Base-by-base conservation (phyloP, 495 filamentous ascomycete species). In the Penicillium daleae region DNA sequence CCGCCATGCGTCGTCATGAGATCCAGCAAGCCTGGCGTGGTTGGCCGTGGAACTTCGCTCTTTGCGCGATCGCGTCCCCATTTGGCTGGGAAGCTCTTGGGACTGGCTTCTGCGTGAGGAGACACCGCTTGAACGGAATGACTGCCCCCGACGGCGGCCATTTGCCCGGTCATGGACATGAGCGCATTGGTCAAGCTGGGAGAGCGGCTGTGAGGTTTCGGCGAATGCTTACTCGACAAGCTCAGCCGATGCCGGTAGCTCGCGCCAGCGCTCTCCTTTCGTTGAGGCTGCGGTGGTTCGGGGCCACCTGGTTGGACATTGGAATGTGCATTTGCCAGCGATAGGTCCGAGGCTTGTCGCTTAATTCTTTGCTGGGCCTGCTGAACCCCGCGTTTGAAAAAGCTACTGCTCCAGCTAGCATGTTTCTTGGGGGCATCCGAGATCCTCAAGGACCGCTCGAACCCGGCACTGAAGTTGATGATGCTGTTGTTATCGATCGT, bases 401-500 rank as follows among this genome's bases (percentile, higher is more conserved):
- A 66, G 64, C 76, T 85, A 31, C 66, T 83, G 40, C 71, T 69
- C 35, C 71, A 67, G 42, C 75, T 73, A 26, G 74, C 67, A 24
- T 76, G 64, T 27, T 74, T 74, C 24, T 70, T 80, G 19, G 62
- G 69, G 8, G 49, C 17, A 24, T 84, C 77, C 3, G 49, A 9
- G 5, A 79, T 79, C 37, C 76, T 83, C 27, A 91, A 76, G 0
- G 84, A 69, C 55, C 86, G 86, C 61, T 87, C 89, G 49, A 92
- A 80, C 37, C 89, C 81, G 49, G 81, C 83, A 1, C 82, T 82
- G 24, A 74, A 66, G 37, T 83, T 81, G 24, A 80, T 75, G 37
- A 90, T 76, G 27, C 82, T 85, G 39, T 88, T 83, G 52, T 85
- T 74, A 54, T 92, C 90, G 2, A 83, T 70, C 3, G 90, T 93